phyloP scores from a whole-genome alignment of 345 rosid genomes.

The Adansonia digitata region DNA sequence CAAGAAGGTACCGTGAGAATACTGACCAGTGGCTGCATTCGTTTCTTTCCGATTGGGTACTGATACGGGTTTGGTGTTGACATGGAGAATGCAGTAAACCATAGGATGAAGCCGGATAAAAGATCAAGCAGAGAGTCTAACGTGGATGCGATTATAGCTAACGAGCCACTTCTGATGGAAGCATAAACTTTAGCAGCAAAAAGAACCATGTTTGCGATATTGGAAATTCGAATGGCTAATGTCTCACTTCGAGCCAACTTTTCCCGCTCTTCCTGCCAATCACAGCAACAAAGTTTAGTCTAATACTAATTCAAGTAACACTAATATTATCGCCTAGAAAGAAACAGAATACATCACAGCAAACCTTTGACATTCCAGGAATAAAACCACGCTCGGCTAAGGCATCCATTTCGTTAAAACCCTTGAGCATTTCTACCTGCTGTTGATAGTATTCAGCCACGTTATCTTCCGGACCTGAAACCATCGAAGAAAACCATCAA shows the following conservation, averaged over 20 bases:
- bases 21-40: constrained; percentile 98
- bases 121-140: constrained; percentile 98
- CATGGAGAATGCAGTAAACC: constrained; percentile 99
- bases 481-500: constrained; percentile 14
- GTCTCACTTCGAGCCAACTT: constrained; percentile 81
- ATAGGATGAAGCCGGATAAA: constrained; percentile 90
- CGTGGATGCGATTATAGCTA: constrained; percentile 94
- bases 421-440: constrained; percentile 95
- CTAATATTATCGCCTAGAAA: not conserved
- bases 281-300: constrained; percentile 14
- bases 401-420: constrained; percentile 93
- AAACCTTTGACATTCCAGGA: constrained; percentile 87
- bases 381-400: constrained; percentile 88
- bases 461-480: constrained; percentile 78
- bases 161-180: constrained; percentile 79
- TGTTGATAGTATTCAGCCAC: constrained; percentile 97
- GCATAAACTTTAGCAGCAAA: constrained; percentile 94
- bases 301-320: constrained; percentile 5
- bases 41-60: constrained; percentile 95
- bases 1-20: not conserved
- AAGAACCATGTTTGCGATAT: constrained; percentile 88
- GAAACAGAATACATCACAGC: not conserved
- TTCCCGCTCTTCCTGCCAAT: constrained; percentile 77
- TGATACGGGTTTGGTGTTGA: constrained; percentile 91
- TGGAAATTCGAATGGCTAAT: constrained; percentile 82